Conservation (phyloP, 176 grass and related monocot genomes). For the Musa beccarii region DNA sequence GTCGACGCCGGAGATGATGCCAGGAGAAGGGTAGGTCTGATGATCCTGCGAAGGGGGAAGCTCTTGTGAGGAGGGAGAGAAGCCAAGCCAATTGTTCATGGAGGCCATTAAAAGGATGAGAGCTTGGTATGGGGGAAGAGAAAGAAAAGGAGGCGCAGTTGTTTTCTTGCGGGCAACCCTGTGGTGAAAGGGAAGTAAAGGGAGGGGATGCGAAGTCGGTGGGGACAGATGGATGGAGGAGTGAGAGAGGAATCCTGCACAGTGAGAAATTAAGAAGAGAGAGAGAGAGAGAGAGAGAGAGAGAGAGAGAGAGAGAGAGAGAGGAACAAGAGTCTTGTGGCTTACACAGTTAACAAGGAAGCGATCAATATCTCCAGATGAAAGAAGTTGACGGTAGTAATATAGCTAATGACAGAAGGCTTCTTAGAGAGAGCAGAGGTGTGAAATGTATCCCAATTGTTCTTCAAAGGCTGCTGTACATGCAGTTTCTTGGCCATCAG, state of each 20-base stretch:
- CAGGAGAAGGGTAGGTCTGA: neutral
- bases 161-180: conserved; percentile 10
- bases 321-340: neutral
- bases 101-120: conserved; percentile 26
- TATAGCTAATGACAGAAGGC: neutral
- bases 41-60: conserved; percentile 9
- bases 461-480: neutral
- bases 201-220: conserved; percentile 1
- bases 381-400: neutral
- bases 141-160: neutral
- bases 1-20: neutral
- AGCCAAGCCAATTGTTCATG: conserved; percentile 58
- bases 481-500: neutral
- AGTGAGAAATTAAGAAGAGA: neutral
- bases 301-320: neutral
- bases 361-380: no score
- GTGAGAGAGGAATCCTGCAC: neutral
- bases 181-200: conserved; percentile 2
- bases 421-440: neutral
- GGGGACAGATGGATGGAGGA: conserved; percentile 5
- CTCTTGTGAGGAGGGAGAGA: conserved; percentile 44
- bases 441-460: neutral
- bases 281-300: neutral
- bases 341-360: no score
- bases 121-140: neutral